Evolutionary conservation across 306 rosid genomes (phyloP).

Genomic region (Arachis hypogaea): DNA sequence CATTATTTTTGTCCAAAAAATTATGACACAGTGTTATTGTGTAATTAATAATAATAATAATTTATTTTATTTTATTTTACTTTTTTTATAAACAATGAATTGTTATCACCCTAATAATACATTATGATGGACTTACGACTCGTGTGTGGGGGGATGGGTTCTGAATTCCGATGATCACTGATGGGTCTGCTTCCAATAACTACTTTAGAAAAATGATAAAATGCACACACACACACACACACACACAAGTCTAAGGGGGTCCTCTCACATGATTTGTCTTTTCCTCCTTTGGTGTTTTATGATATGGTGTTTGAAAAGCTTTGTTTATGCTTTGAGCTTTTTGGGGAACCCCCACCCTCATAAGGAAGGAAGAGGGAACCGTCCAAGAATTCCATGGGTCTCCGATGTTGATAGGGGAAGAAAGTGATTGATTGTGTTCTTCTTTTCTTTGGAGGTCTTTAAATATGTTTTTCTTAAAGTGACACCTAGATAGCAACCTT

Average conservation of each 20-base stretch:
- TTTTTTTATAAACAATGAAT: no score
- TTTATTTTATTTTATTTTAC: no score
- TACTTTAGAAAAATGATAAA: constrained; percentile 30
- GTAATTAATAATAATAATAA: no score
- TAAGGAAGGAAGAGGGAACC: constrained; percentile 33
- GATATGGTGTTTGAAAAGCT: constrained; percentile 34
- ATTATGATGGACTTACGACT: not conserved
- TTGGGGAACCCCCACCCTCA: constrained; percentile 42
- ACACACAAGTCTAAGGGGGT: constrained; percentile 21
- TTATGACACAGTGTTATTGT: no score
- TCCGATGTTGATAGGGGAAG: constrained; percentile 57
- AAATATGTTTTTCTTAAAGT: constrained; percentile 33
- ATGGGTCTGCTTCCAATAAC: constrained; percentile 29
- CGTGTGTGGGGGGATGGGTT: not conserved
- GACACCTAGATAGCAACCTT: constrained; percentile 60
- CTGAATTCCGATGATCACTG: not conserved
- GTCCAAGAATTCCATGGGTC: constrained; percentile 62
- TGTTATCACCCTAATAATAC: not conserved
- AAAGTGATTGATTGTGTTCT: constrained; percentile 57
- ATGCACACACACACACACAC: not conserved
- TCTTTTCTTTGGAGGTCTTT: constrained; percentile 43
- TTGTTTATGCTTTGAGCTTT: constrained; percentile 39
- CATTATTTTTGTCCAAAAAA: no score
- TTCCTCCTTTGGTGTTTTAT: constrained; percentile 42
- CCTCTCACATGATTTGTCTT: constrained; percentile 62